phyloP scores from a whole-genome alignment of 768 basidiomycete genomes.

The Kwoniella pini region DNA sequence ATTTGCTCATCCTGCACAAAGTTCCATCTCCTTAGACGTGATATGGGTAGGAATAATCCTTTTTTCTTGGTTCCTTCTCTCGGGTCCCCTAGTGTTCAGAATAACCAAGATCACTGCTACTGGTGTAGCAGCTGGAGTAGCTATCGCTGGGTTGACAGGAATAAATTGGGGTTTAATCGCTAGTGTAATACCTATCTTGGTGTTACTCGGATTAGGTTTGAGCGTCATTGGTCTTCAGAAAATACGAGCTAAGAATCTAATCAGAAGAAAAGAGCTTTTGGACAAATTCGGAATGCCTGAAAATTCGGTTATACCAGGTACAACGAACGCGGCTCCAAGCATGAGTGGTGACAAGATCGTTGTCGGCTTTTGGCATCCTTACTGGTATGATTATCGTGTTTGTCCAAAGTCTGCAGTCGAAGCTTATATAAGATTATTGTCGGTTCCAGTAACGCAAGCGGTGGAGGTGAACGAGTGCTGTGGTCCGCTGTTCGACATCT shows the following conservation, averaged over 20 bases:
- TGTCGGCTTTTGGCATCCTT: constrained; percentile 91
- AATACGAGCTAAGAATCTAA: constrained; percentile 31
- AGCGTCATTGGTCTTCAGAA: constrained; percentile 17
- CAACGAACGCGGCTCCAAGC: constrained; percentile 28
- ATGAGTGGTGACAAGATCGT: constrained; percentile 51
- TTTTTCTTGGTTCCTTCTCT: constrained; percentile 33
- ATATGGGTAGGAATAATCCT: constrained; percentile 57
- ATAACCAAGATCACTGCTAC: constrained; percentile 19
- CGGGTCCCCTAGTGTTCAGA: constrained; percentile 8
- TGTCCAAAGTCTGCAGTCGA: background rate
- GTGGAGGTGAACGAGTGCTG: constrained; percentile 92
- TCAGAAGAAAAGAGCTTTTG: constrained; percentile 33
- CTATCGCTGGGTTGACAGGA: constrained; percentile 20
- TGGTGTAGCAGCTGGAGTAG: constrained; percentile 5
- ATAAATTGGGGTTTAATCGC: constrained; percentile 42
- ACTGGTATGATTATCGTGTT: constrained; percentile 66
- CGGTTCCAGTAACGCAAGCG: constrained; percentile 81
- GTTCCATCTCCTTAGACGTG: constrained; percentile 68
- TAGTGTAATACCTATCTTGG: constrained; percentile 40
- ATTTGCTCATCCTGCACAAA: constrained; percentile 63
- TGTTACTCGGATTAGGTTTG: constrained; percentile 30
- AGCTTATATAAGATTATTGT: background rate
- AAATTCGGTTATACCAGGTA: constrained; percentile 31
- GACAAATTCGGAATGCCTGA: constrained; percentile 32
- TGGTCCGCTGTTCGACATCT: constrained; percentile 84